phyloP scores from a whole-genome alignment of 1,284 basidiomycete genomes.

The Trichosporon coremiiforme region DNA sequence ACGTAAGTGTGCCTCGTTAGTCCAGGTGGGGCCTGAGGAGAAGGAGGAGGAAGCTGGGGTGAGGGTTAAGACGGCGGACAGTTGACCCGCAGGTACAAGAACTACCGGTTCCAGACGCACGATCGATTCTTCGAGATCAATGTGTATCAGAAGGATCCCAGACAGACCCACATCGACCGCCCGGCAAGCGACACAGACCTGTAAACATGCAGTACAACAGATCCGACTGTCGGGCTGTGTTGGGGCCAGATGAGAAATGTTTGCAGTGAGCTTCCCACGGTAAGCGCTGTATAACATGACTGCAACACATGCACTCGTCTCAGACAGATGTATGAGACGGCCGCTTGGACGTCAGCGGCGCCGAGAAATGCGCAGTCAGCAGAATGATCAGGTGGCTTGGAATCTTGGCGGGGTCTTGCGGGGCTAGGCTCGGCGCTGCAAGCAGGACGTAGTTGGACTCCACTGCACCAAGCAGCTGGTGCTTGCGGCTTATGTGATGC shows the following conservation, averaged over 20 bases:
- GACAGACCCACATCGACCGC: not conserved
- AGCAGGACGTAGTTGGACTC: not conserved
- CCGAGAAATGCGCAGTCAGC: not conserved
- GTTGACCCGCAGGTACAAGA: not conserved
- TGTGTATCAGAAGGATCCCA: conserved; percentile 4
- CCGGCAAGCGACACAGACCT: not conserved
- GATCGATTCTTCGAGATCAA: conserved; percentile 12
- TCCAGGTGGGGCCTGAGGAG: too few relatives aligned
- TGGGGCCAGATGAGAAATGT: too few relatives aligned
- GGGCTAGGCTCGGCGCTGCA: not conserved
- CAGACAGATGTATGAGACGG: too few relatives aligned
- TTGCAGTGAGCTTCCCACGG: too few relatives aligned
- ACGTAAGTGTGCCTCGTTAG: not conserved
- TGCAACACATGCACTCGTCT: too few relatives aligned
- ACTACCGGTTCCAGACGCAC: conserved; percentile 6
- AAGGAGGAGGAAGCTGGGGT: too few relatives aligned
- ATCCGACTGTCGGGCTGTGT: too few relatives aligned
- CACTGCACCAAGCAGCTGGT: not conserved
- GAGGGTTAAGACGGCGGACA: too few relatives aligned
- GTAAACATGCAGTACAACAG: too few relatives aligned
- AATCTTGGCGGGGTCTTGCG: not conserved
- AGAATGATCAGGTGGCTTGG: not conserved
- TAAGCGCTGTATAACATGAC: too few relatives aligned
- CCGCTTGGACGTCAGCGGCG: not conserved
- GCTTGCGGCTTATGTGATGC: not conserved